phyloP scores from a whole-genome alignment of 2,329 filamentous ascomycete genomes.

The Fonsecaea pugnacius region DNA sequence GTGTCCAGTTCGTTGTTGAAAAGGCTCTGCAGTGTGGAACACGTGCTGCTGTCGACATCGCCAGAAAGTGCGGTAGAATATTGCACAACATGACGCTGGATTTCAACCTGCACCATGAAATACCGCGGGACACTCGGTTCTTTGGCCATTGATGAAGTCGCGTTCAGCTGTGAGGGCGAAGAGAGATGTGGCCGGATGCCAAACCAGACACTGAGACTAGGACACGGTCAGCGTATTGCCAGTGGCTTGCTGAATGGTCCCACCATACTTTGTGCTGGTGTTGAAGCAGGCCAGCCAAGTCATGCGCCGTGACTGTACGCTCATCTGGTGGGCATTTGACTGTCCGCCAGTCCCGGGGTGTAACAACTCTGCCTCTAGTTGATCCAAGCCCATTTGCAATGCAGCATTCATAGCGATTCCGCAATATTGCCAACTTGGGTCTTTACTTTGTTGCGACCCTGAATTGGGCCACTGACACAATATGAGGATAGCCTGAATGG shows the following conservation, averaged over 20 bases:
- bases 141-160: slow-evolving; percentile 13
- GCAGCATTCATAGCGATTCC: slow-evolving; percentile 20
- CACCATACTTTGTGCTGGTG: slow-evolving; percentile 20
- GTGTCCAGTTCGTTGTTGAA: slow-evolving; percentile 23
- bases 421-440: slow-evolving; percentile 21
- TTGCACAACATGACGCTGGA: slow-evolving; percentile 21
- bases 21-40: slow-evolving; percentile 15
- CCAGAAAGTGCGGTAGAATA: slow-evolving; percentile 20
- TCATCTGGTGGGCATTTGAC: slow-evolving; percentile 13
- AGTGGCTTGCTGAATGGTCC: background rate
- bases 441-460: slow-evolving; percentile 9
- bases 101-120: slow-evolving; percentile 20
- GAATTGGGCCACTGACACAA: slow-evolving; percentile 22
- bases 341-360: slow-evolving; percentile 7
- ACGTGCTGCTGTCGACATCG: slow-evolving; percentile 12
- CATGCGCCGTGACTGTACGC: slow-evolving; percentile 13
- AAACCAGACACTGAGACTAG: slow-evolving; percentile 19
- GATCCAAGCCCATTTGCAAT: slow-evolving; percentile 21
- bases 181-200: slow-evolving; percentile 19
- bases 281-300: slow-evolving; percentile 22
- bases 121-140: slow-evolving; percentile 11
- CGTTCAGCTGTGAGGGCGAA: slow-evolving; percentile 10
- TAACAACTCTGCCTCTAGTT: slow-evolving; percentile 7
- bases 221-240: background rate
- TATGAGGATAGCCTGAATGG: slow-evolving; percentile 18